phyloP scores from a whole-genome alignment of 2,329 filamentous ascomycete species.

The Pseudogymnoascus sp. region DNA sequence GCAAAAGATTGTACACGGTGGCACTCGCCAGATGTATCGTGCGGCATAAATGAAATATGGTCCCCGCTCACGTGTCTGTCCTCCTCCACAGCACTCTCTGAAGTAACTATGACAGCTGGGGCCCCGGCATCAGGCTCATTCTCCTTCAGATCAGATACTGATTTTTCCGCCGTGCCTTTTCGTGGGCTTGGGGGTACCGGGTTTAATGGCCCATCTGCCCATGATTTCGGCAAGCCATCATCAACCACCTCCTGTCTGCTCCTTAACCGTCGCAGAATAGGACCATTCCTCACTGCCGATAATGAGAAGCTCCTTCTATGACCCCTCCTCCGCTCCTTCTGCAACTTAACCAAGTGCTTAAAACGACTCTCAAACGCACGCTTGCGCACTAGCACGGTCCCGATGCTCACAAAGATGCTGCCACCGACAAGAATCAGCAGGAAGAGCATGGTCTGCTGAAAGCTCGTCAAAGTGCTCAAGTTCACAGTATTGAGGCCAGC shows the following conservation, averaged over 20 bases:
- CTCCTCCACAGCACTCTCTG: neutral
- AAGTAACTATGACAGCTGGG: neutral
- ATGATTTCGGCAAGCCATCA: neutral
- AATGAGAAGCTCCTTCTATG: constrained; percentile 8
- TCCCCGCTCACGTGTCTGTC: neutral
- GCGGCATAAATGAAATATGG: neutral
- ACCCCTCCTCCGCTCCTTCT: constrained; percentile 25
- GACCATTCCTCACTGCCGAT: neutral
- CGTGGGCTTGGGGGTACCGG: neutral
- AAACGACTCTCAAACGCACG: constrained; percentile 56
- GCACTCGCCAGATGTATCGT: neutral
- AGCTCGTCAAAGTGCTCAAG: constrained; percentile 54
- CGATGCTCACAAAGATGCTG: constrained; percentile 57
- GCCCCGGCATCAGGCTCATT: neutral
- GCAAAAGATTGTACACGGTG: neutral
- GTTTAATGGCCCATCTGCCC: neutral
- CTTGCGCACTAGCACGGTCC: constrained; percentile 53
- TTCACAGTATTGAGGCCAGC: constrained; percentile 62
- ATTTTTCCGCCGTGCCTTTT: neutral
- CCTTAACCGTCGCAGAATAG: neutral
- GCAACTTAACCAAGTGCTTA: constrained; percentile 40
- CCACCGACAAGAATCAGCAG: constrained; percentile 58
- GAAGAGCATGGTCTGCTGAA: constrained; percentile 60
- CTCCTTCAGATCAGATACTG: neutral
- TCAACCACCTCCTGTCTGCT: neutral